phyloP scores from a whole-genome alignment of 306 rosid genomes.

The Malus asiatica region DNA sequence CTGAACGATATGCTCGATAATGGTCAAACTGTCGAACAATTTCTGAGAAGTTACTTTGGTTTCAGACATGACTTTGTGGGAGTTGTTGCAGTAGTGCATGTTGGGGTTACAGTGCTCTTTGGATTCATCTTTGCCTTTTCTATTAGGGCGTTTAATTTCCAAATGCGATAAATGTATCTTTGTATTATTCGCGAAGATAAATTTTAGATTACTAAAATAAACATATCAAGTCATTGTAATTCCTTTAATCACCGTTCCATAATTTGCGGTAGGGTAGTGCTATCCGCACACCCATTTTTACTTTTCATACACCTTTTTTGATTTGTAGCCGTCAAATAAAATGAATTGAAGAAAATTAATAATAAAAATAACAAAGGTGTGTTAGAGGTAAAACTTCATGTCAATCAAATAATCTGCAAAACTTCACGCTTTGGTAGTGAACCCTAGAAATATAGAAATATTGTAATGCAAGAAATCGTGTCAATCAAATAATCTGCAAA shows the following conservation, averaged over 20 bases:
- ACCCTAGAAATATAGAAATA: not conserved
- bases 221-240: not conserved
- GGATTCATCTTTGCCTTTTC: constrained; percentile 35
- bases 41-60: constrained; percentile 21
- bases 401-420: too few species aligned
- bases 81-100: constrained; percentile 21
- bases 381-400: too few species aligned
- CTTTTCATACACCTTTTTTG: too few species aligned
- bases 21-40: constrained; percentile 15
- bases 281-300: too few species aligned
- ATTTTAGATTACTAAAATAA: not conserved
- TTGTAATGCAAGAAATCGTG: not conserved
- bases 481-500: not conserved
- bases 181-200: not conserved
- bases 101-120: constrained; percentile 19
- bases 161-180: constrained; percentile 16
- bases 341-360: too few species aligned
- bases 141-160: constrained; percentile 31
- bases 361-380: too few species aligned
- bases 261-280: not conserved
- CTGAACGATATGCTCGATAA: not conserved
- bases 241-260: not conserved
- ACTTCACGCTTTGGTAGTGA: too few species aligned
- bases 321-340: too few species aligned
- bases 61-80: constrained; percentile 33